A percentile compares a stretch with the other conserved stretches of the same genome.
Conservation (phyloP, 2,329 filamentous ascomycete species). For the Aspergillus pseudoviridinutans region DNA sequence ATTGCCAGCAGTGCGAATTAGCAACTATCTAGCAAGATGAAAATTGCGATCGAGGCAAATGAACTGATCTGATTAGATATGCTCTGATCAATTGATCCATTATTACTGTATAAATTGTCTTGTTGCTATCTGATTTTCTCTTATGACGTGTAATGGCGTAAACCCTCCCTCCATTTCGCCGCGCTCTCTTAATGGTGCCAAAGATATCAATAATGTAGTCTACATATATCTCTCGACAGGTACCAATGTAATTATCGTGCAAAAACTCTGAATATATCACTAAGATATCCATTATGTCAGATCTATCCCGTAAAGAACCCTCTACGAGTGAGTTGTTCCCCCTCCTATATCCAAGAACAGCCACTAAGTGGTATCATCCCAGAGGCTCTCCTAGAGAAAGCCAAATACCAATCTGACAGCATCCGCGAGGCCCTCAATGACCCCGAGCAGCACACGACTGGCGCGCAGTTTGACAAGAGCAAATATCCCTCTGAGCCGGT, state of each 20-base stretch:
- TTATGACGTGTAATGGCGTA: background rate
- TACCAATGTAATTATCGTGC: background rate
- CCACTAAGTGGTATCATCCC: background rate
- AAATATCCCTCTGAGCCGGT: background rate
- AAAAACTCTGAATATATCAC: background rate
- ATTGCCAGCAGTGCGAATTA: too few relatives aligned
- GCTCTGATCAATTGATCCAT: background rate
- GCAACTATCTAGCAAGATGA: background rate
- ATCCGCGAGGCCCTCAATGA: background rate
- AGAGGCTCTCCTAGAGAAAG: background rate
- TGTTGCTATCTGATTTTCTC: background rate
- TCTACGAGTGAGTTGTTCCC: constrained; percentile 3
- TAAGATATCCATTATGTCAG: background rate
- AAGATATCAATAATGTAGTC: background rate
- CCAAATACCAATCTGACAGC: background rate
- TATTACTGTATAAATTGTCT: background rate
- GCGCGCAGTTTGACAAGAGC: background rate
- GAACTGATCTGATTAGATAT: background rate
- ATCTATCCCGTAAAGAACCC: constrained; percentile 7
- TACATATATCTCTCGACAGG: background rate
- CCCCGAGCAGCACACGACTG: background rate
- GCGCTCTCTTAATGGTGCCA: background rate
- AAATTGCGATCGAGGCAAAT: background rate
- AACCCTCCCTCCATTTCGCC: background rate
- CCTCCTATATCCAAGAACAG: background rate